Evolutionary conservation across 169 alveolate genomes (phyloP), one percentile per base, ranked within the genome.

Genomic region (Plasmodium vinckei): DNA sequence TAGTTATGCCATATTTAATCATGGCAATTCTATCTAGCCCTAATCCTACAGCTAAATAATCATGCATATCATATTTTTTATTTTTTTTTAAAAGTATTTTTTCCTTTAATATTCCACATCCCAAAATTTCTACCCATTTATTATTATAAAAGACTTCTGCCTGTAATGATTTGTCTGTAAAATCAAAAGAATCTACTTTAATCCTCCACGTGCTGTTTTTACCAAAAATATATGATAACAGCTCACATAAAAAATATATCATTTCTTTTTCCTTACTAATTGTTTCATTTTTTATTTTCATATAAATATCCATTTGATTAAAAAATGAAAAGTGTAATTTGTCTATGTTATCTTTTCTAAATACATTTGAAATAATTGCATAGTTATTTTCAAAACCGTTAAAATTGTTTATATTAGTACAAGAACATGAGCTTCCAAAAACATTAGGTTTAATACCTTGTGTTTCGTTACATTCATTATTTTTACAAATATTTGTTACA

Each of bases 81-180:
- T 23, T 54, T 67, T 82, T 82, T 23, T 67, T 17, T 56, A 82
- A 82, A 47, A 82, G 46, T 5, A 82, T 82, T 82, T 82, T 82
- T 10, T 42, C 42, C 61, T 53, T 82, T 82, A 82, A 82, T n/a
- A 82, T 82, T 53, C 90, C 90, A 82, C 90, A 42, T n/a, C 90
- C 90, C 49, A 82, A 49, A 51, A 82, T 82, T 65, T 82, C 90
- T 19, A 82, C 49, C 90, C 90, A 82, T 82, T 82, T 82, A 47
- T 54, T 49, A n/a, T 82, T 82, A 71, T 82, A 49, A 82, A 65
- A 82, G 5, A 82, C 44, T 82, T 82, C 90, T 42, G 84, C 90
- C 68, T 82, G 90, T 19, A 82, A 67, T 4, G 90, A 82, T n/a
- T 67, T 2, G 3, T 3, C 57, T 42, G 90, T 82, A 67, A 82